These are phyloP conservation scores for Trypanosoma brucei DNA, from an alignment of 208 protist genomes.

Conservation along the genomic window DNA sequence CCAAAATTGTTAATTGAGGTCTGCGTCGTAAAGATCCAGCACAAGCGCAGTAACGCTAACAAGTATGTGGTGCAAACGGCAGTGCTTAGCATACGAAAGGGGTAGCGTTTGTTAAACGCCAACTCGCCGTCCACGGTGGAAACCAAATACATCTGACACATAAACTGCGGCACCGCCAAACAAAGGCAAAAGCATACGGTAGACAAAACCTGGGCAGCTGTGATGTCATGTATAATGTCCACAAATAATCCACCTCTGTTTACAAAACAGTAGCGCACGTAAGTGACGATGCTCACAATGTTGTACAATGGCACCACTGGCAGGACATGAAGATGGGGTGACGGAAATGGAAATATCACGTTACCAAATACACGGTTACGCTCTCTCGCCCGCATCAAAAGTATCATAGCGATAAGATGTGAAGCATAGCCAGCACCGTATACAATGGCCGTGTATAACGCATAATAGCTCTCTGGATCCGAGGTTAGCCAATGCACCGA, in stretches of 20 bases:
- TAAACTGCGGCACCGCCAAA: conserved; percentile 64
- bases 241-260: conserved; percentile 21
- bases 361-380: conserved; percentile 37
- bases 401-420: conserved; percentile 61
- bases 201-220: conserved; percentile 46
- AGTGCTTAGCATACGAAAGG: conserved; percentile 29
- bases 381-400: conserved; percentile 44
- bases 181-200: conserved; percentile 43
- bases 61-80: conserved; percentile 33
- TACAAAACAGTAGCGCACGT: conserved; percentile 23
- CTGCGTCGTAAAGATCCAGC: conserved; percentile 36
- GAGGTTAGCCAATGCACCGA: conserved; percentile 35
- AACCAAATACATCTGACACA: conserved; percentile 54
- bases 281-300: conserved; percentile 44
- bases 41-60: conserved; percentile 42
- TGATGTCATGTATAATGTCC: conserved; percentile 55
- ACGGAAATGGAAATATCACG: conserved; percentile 34
- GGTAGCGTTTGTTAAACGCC: conserved; percentile 8
- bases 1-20: conserved; percentile 66
- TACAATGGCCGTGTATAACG: conserved; percentile 58
- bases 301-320: conserved; percentile 72
- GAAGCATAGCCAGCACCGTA: conserved; percentile 64
- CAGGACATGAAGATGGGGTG: conserved; percentile 55
- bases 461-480: conserved; percentile 33
- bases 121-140: conserved; percentile 7